Evolutionary conservation across 1,139 yeast genomes (phyloP).

Genomic region (Candida gigantensis): DNA sequence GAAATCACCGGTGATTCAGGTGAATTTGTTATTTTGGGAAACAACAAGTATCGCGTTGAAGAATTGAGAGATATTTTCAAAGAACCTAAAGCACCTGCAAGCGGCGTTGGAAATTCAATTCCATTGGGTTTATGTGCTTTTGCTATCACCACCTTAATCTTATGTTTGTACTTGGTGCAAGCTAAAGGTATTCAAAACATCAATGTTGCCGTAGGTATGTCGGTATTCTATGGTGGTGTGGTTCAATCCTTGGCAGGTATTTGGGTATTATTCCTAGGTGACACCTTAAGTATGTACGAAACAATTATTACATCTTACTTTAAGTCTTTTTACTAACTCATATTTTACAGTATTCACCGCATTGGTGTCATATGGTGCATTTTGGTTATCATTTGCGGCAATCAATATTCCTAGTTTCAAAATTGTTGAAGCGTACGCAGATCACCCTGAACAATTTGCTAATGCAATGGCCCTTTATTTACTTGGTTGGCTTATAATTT

Average conservation of each 20-base stretch:
- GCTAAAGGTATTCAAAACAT: constrained; percentile 42
- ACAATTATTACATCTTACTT: background rate
- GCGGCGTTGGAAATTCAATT: constrained; percentile 55
- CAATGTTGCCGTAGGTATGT: constrained; percentile 45
- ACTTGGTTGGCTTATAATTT: constrained; percentile 47
- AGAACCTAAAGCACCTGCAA: constrained; percentile 18
- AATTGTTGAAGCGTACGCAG: constrained; percentile 55
- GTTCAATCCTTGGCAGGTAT: constrained; percentile 52
- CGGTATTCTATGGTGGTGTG: constrained; percentile 48
- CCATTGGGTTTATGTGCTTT: constrained; percentile 62
- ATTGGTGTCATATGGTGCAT: constrained; percentile 44
- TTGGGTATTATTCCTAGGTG: constrained; percentile 48
- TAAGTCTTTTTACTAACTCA: background rate
- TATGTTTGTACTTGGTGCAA: constrained; percentile 42
- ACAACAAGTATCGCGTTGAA: constrained; percentile 31
- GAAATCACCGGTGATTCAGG: constrained; percentile 26
- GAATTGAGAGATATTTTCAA: constrained; percentile 27
- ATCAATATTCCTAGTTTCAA: constrained; percentile 43
- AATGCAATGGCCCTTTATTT: constrained; percentile 46
- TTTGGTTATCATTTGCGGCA: constrained; percentile 46
- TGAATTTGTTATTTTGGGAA: constrained; percentile 31
- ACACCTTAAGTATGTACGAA: constrained; percentile 28
- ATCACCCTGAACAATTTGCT: constrained; percentile 27
- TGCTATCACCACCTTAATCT: constrained; percentile 49
- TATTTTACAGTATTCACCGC: constrained; percentile 36